Percentiles rank a stretch among this genome's conserved stretches.
Conservation (phyloP, 2,329 filamentous ascomycete genomes). For the Nigrograna mackinnonii region DNA sequence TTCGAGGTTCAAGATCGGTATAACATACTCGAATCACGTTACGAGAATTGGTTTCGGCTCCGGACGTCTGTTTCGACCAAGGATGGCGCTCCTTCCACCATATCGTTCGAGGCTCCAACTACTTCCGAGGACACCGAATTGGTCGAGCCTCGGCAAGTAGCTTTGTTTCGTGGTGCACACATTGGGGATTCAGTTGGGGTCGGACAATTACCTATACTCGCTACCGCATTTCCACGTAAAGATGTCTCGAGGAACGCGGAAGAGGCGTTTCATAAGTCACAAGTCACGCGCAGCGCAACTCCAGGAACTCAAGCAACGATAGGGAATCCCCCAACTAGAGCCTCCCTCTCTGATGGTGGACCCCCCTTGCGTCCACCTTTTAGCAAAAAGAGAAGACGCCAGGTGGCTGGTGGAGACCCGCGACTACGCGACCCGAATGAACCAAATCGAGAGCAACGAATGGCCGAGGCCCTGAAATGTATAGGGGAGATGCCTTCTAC, state of each 20-base stretch:
- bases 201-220: too few species aligned
- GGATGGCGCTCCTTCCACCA: slow-evolving; percentile 6
- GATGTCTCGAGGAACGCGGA: too few species aligned
- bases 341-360: too few species aligned
- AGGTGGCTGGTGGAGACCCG: too few species aligned
- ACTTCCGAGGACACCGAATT: background rate
- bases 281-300: background rate
- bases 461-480: too few species aligned
- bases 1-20: slow-evolving; percentile 14
- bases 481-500: background rate
- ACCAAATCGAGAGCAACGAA: background rate
- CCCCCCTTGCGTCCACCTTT: too few species aligned
- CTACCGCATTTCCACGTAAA: too few species aligned
- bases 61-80: slow-evolving; percentile 7
- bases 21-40: slow-evolving; percentile 9
- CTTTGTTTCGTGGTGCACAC: background rate
- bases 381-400: too few species aligned
- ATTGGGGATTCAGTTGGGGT: background rate
- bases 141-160: background rate
- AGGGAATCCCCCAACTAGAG: background rate
- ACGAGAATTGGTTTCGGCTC: slow-evolving; percentile 19
- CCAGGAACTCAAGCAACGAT: background rate
- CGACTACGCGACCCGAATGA: background rate
- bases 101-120: slow-evolving; percentile 14
- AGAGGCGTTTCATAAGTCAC: too few species aligned